These are phyloP conservation scores for Calonectria hongkongensis DNA, from an alignment of 2,329 filamentous ascomycete species.

Conservation along the genomic window DNA sequence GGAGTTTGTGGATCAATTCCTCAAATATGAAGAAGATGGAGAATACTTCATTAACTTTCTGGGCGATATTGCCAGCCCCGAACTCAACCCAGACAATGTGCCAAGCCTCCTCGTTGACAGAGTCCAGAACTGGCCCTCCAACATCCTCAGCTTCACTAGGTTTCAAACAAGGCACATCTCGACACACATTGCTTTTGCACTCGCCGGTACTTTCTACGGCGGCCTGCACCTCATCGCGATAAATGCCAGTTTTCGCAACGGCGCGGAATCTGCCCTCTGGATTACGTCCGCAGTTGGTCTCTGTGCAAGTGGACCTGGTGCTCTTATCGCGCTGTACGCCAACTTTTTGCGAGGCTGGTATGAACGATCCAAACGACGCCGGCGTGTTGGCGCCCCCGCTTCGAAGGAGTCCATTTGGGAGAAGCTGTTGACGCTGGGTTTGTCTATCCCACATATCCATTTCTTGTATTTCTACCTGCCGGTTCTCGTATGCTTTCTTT, in stretches of 20 bases:
- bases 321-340: neutral
- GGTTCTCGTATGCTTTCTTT: neutral
- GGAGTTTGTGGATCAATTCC: neutral
- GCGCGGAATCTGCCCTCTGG: neutral
- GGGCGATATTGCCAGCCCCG: neutral
- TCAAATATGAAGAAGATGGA: neutral
- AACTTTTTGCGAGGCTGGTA: neutral
- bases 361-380: neutral
- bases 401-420: neutral
- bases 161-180: neutral
- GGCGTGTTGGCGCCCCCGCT: too few relatives aligned
- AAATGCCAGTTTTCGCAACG: neutral
- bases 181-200: neutral
- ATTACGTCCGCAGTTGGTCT: neutral
- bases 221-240: neutral
- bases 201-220: neutral
- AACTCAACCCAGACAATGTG: constrained; percentile 2
- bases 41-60: neutral
- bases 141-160: constrained; percentile 5
- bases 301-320: constrained; percentile 5
- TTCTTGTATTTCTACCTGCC: constrained; percentile 16
- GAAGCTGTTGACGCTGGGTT: neutral
- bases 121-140: constrained; percentile 4
- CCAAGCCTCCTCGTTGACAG: neutral
- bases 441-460: neutral